Evolutionary conservation across 768 basidiomycete genomes (phyloP).

Genomic region (Podaxis sp.): DNA sequence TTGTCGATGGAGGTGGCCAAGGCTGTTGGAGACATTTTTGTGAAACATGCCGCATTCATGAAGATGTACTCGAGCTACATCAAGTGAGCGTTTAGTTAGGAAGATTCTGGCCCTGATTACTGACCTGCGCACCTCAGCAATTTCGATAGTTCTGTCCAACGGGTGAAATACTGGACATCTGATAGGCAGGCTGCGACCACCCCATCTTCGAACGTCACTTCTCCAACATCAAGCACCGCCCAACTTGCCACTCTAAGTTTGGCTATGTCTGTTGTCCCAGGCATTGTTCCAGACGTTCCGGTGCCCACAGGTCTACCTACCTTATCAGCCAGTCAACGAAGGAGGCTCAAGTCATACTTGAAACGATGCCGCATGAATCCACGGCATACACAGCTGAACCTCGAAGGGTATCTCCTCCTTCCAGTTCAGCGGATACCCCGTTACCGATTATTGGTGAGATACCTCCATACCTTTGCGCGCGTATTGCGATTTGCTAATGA

Average conservation of each 20-base stretch:
- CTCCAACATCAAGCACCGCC: constrained; percentile 59
- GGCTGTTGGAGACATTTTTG: constrained; percentile 83
- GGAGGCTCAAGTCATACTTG: constrained; percentile 84
- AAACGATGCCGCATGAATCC: constrained; percentile 90
- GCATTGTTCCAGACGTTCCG: constrained; percentile 36
- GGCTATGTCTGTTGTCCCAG: constrained; percentile 49
- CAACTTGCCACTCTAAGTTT: constrained; percentile 65
- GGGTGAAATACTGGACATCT: constrained; percentile 83
- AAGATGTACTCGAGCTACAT: constrained; percentile 98
- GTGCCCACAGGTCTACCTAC: constrained; percentile 45
- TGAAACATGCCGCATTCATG: constrained; percentile 96
- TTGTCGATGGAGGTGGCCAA: constrained; percentile 74
- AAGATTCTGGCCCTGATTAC: constrained; percentile 6
- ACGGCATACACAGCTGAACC: constrained; percentile 87
- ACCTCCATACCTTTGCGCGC: constrained; percentile 6
- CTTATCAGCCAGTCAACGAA: constrained; percentile 78
- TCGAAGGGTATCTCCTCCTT: constrained; percentile 91
- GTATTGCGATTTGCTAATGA: constrained; percentile 11
- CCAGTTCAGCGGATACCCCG: constrained; percentile 97
- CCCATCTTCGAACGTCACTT: constrained; percentile 43
- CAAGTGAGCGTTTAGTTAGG: constrained; percentile 53
- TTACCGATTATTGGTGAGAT: constrained; percentile 88
- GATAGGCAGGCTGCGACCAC: constrained; percentile 43
- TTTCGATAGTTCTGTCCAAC: constrained; percentile 89
- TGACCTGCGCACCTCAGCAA: constrained; percentile 50